Base-by-base conservation (phyloP, 768 basidiomycete genomes). In the Psilocybe cubensis region DNA sequence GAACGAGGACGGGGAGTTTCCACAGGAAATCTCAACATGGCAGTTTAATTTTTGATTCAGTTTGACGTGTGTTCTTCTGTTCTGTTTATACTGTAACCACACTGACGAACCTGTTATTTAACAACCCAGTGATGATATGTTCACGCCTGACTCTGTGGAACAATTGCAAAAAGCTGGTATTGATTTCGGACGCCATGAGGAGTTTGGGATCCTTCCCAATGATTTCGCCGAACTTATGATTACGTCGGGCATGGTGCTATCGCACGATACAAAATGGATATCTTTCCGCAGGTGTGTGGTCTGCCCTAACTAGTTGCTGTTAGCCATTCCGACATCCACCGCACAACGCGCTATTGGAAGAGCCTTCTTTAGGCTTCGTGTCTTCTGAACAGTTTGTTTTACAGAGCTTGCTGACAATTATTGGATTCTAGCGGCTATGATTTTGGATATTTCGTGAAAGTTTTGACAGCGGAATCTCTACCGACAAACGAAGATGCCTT, bases 41-140 rank as follows among this genome's bases (percentile, higher is more conserved):
- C 97, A 99, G 73, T 99, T 99, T 78, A 99, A 99, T 73, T 98
- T 99, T 79, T 85, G 83, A 68, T 99, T 98, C 74, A 92, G 85
- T 72, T 76, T 95, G 60, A 84, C 84, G 96, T 74, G 60, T 51
- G 72, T 69, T 28, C 9, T 52, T 11, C 6, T 23, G n/a, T 18
- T 27, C 33, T 52, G 43, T 52, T 28, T 12, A 21, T 44, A 10
- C n/a, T 42, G n/a, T 47, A 21, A 48, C 45, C 28, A 46, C n/a
- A 55, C 25, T 51, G n/a, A n/a, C 33, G n/a, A n/a, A 49, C 46
- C 35, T 41, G 28, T 25, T 42, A 27, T n/a, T 54, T 9, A 17
- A 49, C 18, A 28, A 21, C 69, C 12, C 41, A 98, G 96, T 66
- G 92, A 97, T 53, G 97, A 99, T 75, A 98, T 98, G 94, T 98